Evolutionary conservation across 2,329 filamentous ascomycete genomes (phyloP).

Genomic region (Arthroderma sp.): DNA sequence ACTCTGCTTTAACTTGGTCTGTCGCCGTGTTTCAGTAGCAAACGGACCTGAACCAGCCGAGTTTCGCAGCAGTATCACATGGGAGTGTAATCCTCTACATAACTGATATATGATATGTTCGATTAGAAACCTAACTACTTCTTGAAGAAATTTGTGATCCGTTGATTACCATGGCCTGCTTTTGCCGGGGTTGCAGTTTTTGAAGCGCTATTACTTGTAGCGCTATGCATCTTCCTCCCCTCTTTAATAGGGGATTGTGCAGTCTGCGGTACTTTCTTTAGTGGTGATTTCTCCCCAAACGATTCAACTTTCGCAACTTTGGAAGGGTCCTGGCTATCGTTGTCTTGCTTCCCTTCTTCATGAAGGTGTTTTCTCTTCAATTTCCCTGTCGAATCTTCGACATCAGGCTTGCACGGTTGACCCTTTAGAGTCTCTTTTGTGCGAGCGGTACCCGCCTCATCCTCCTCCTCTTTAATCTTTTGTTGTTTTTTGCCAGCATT

Average conservation of each 20-base stretch:
- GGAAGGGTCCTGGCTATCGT: constrained; percentile 11
- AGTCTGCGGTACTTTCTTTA: background rate
- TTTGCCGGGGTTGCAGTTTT: constrained; percentile 23
- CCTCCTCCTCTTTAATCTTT: constrained; percentile 17
- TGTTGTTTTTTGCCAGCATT: constrained; percentile 36
- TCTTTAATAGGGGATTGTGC: constrained; percentile 13
- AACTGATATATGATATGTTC: too few species aligned
- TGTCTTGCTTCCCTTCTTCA: constrained; percentile 26
- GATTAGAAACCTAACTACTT: constrained; percentile 15
- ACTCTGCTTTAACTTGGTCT: too few species aligned
- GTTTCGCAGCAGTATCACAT: too few species aligned
- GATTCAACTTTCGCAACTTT: constrained; percentile 5
- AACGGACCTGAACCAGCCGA: too few species aligned
- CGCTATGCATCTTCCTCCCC: constrained; percentile 39
- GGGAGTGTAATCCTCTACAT: too few species aligned
- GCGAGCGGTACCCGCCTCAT: constrained; percentile 2
- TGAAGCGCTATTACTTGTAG: constrained; percentile 40
- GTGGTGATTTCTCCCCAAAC: background rate
- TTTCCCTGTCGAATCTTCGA: constrained; percentile 8
- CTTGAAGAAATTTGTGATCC: constrained; percentile 37
- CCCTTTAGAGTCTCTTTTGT: background rate
- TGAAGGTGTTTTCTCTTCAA: constrained; percentile 7
- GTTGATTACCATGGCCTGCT: constrained; percentile 38
- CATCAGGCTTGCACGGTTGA: background rate
- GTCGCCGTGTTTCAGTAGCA: too few species aligned